Percentiles rank a stretch among this genome's conserved stretches.
Evolutionary conservation across 129 eudicot genomes (phyloP).

Genomic region (Arctium lappa): DNA sequence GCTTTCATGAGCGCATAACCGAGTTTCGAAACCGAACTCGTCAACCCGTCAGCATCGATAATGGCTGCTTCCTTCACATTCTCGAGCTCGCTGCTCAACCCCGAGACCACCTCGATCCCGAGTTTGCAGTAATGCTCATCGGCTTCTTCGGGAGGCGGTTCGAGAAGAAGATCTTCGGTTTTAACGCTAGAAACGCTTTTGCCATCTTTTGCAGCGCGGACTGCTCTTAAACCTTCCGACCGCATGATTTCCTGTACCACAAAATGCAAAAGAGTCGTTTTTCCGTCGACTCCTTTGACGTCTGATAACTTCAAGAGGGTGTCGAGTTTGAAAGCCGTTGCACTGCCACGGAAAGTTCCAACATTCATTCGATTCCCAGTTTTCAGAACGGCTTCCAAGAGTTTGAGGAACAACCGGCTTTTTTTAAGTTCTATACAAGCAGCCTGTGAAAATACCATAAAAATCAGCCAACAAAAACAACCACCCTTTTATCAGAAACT

Average conservation of each 20-base stretch:
- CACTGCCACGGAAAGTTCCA: slow-evolving; percentile 67
- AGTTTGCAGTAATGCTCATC: slow-evolving; percentile 34
- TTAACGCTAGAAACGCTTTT: slow-evolving; percentile 18
- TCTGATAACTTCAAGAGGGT: slow-evolving; percentile 57
- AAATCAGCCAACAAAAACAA: neutral
- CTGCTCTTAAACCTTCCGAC: slow-evolving; percentile 48
- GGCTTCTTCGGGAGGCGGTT: slow-evolving; percentile 33
- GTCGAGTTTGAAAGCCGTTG: slow-evolving; percentile 62
- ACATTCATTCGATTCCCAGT: slow-evolving; percentile 70
- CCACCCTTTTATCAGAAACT: neutral
- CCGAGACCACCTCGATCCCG: slow-evolving; percentile 46
- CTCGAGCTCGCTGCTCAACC: slow-evolving; percentile 39
- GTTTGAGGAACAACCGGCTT: slow-evolving; percentile 50
- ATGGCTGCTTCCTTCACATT: slow-evolving; percentile 51
- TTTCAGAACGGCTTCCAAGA: slow-evolving; percentile 60
- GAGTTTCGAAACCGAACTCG: slow-evolving; percentile 39
- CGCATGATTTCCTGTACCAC: slow-evolving; percentile 55
- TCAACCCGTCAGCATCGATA: slow-evolving; percentile 40
- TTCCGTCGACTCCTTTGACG: slow-evolving; percentile 62
- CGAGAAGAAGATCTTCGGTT: slow-evolving; percentile 35
- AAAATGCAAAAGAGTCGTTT: slow-evolving; percentile 58
- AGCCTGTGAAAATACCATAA: slow-evolving; percentile 30
- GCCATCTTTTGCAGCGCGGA: slow-evolving; percentile 37
- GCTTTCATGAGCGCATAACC: slow-evolving; percentile 31
- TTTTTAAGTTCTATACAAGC: slow-evolving; percentile 53